Evolutionary conservation across 1,284 basidiomycete genomes (phyloP).

Genomic region (Ganoderma leucocontextum): DNA sequence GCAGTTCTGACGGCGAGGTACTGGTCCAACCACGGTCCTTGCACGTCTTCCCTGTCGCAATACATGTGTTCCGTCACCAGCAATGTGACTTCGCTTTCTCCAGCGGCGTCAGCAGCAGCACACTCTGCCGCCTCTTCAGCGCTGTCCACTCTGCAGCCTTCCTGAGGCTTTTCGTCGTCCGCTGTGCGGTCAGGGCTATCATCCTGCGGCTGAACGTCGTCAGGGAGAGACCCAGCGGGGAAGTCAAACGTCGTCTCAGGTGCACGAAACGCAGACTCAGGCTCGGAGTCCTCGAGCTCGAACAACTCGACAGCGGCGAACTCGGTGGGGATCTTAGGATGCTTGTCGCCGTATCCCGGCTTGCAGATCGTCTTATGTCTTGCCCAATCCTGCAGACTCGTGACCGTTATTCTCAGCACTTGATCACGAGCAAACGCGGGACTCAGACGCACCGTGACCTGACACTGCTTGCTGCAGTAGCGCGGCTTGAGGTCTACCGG

Average conservation of each 20-base stretch:
- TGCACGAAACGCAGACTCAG: not conserved
- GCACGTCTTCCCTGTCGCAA: not conserved
- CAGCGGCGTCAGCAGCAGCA: not conserved
- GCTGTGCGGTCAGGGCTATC: too few species aligned
- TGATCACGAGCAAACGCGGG: not conserved
- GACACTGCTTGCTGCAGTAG: constrained; percentile 1
- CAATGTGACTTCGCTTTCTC: not conserved
- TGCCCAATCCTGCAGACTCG: not conserved
- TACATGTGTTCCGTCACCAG: not conserved
- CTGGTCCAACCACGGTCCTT: constrained; percentile 9
- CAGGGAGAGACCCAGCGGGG: too few species aligned
- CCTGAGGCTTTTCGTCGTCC: too few species aligned
- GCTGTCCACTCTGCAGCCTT: not conserved
- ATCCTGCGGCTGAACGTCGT: too few species aligned
- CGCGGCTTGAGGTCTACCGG: not conserved
- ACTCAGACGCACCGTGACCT: not conserved
- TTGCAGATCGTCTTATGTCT: constrained; percentile 2
- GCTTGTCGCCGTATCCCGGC: not conserved
- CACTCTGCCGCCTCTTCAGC: not conserved
- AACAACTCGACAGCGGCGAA: not conserved
- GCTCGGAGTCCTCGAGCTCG: not conserved
- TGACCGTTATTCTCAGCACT: not conserved
- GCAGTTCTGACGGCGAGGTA: constrained; percentile 12
- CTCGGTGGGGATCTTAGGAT: not conserved
- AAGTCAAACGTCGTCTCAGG: too few species aligned